Percentiles rank a stretch among this genome's conserved stretches.
These are phyloP conservation scores for Neurospora pannonica DNA, from an alignment of 495 filamentous ascomycete genomes.

Conservation along the genomic window DNA sequence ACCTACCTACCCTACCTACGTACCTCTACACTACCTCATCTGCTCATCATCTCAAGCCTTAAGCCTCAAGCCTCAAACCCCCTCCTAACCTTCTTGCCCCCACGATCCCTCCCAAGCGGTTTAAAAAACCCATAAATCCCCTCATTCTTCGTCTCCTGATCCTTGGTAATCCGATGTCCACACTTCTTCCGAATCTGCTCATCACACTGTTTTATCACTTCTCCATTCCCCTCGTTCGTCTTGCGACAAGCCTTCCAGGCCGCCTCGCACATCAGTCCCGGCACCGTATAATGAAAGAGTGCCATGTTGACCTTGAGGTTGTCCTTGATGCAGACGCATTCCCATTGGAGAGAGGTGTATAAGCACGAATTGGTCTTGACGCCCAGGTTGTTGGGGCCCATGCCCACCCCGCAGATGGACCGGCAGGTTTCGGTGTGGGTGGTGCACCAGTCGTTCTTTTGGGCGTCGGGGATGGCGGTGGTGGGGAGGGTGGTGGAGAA, in stretches of 20 bases:
- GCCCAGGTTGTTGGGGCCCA: accelerated
- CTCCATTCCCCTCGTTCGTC: not conserved
- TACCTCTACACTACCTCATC: too few species aligned
- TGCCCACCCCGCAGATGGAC: not conserved
- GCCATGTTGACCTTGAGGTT: accelerated
- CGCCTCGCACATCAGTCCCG: not conserved
- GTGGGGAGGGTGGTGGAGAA: not conserved
- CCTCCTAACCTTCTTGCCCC: too few species aligned
- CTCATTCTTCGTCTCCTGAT: not conserved
- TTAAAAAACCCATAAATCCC: not conserved
- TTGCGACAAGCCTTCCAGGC: not conserved
- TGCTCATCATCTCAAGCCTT: too few species aligned
- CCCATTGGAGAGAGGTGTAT: accelerated
- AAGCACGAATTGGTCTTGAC: accelerated
- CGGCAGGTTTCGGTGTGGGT: not conserved
- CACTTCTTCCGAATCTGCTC: not conserved
- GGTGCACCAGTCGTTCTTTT: not conserved
- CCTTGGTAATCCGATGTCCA: not conserved
- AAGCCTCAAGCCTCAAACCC: too few species aligned
- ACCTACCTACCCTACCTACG: too few species aligned
- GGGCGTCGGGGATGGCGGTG: not conserved
- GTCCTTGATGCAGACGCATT: not conserved
- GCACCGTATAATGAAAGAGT: not conserved
- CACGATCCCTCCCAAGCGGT: not conserved
- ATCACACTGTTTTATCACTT: not conserved